These are phyloP conservation scores for Ceratobasidium papillatum DNA, from an alignment of 1,284 basidiomycete species.

Conservation along the genomic window DNA sequence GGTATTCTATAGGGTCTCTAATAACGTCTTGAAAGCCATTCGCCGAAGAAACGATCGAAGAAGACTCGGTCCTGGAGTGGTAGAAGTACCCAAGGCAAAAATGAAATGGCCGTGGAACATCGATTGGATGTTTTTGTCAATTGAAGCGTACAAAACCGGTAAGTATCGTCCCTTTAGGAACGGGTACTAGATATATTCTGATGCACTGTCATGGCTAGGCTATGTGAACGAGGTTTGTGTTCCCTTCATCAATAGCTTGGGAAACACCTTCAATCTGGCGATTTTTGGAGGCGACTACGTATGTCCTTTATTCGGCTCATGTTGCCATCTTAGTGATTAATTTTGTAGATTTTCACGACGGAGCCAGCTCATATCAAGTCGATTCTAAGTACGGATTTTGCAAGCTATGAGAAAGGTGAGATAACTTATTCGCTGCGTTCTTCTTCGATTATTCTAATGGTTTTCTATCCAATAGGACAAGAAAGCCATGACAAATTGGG, in stretches of 20 bases:
- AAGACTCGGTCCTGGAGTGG: background rate
- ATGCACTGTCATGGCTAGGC: background rate
- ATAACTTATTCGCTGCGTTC: background rate
- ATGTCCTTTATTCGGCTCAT: background rate
- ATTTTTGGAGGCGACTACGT: slow-evolving; percentile 12
- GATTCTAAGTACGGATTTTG: slow-evolving; percentile 18
- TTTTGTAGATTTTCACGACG: slow-evolving; percentile 8
- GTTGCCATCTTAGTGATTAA: background rate
- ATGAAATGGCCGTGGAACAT: slow-evolving; percentile 14
- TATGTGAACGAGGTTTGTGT: slow-evolving; percentile 1
- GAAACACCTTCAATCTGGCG: slow-evolving; percentile 10
- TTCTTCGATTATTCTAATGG: background rate
- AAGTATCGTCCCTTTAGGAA: background rate
- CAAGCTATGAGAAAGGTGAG: slow-evolving; percentile 15
- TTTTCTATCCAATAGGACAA: background rate
- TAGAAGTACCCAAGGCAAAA: slow-evolving; percentile 6
- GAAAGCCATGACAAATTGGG: background rate
- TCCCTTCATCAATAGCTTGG: background rate
- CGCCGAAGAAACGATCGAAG: background rate
- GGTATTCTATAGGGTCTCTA: background rate
- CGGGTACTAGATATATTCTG: no score
- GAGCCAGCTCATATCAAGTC: slow-evolving; percentile 24
- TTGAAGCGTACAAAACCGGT: slow-evolving; percentile 1
- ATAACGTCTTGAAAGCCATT: background rate
- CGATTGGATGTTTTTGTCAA: background rate